phyloP scores from a whole-genome alignment of 163 green algal species.

The Scenedesmus sp. region DNA sequence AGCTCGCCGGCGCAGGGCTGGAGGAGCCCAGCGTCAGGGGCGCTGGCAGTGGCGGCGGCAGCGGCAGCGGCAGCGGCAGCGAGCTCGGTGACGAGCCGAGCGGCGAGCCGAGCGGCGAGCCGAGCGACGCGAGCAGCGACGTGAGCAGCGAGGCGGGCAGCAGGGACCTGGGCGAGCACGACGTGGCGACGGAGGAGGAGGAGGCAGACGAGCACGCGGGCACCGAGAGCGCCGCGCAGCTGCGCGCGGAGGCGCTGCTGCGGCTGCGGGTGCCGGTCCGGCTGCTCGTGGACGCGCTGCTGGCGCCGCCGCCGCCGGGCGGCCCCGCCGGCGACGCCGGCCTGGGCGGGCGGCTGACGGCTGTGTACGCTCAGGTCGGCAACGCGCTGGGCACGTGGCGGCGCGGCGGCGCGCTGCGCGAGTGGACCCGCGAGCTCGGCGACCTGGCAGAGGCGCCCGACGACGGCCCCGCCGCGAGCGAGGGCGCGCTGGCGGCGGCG shows the following conservation, averaged over 20 bases:
- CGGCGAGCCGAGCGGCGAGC: too few relatives aligned
- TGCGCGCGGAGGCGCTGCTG: conserved; percentile 4
- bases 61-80: conserved; percentile 4
- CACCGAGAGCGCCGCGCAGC: background rate
- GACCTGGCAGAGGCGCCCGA: too few relatives aligned
- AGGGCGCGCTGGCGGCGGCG: too few relatives aligned
- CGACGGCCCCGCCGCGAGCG: too few relatives aligned
- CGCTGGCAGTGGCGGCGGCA: background rate
- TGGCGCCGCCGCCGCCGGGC: background rate
- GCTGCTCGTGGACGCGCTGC: background rate
- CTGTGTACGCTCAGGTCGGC: conserved; percentile 4
- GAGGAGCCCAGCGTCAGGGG: background rate
- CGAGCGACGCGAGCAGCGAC: too few relatives aligned
- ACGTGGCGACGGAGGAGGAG: too few relatives aligned
- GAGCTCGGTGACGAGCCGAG: background rate
- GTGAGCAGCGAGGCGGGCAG: too few relatives aligned
- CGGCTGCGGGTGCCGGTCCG: background rate
- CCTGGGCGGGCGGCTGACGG: background rate
- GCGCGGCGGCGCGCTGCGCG: background rate
- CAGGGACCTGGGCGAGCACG: too few relatives aligned
- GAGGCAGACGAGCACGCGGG: background rate
- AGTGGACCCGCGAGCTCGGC: background rate
- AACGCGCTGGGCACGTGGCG: background rate
- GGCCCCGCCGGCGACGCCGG: background rate
- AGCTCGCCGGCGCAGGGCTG: background rate